Evolutionary conservation across 106 monocot genomes (phyloP).

Genomic region (Dendrobium chrysotoxum): DNA sequence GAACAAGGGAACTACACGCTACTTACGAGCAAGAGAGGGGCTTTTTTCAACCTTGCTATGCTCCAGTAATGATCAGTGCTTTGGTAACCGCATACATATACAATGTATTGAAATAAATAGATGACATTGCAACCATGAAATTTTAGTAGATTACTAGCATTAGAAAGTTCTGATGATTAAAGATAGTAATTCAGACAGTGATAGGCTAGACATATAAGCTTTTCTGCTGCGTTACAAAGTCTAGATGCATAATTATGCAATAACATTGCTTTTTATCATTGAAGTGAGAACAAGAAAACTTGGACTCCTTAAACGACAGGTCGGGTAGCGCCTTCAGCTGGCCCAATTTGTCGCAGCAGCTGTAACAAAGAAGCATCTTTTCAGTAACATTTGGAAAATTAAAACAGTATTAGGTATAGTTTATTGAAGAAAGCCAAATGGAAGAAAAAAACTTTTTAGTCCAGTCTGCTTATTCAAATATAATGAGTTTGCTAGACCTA

Average conservation of each 20-base stretch:
- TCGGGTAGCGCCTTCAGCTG: conserved; percentile 9
- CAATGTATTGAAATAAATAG: neutral
- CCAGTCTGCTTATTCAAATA: too few species aligned
- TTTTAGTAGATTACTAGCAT: neutral
- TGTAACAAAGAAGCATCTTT: neutral
- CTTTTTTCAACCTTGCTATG: conserved; percentile 44
- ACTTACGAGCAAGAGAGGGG: conserved; percentile 65
- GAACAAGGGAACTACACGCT: conserved; percentile 58
- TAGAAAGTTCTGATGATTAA: neutral
- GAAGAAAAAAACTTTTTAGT: neutral
- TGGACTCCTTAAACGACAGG: neutral
- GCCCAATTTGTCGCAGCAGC: conserved; percentile 11
- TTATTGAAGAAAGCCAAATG: neutral
- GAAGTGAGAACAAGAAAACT: neutral
- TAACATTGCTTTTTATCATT: neutral
- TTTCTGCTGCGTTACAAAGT: neutral
- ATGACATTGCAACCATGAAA: neutral
- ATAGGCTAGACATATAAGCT: neutral
- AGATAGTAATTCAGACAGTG: neutral
- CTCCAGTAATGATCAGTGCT: conserved; percentile 29
- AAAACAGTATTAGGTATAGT: neutral
- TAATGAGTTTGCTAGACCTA: too few species aligned
- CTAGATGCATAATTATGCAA: conserved; percentile 4
- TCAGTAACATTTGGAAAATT: neutral
- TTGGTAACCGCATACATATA: neutral